Base-by-base conservation (phyloP, 805 yeast genomes). In the Zygosaccharomyces rouxii region DNA sequence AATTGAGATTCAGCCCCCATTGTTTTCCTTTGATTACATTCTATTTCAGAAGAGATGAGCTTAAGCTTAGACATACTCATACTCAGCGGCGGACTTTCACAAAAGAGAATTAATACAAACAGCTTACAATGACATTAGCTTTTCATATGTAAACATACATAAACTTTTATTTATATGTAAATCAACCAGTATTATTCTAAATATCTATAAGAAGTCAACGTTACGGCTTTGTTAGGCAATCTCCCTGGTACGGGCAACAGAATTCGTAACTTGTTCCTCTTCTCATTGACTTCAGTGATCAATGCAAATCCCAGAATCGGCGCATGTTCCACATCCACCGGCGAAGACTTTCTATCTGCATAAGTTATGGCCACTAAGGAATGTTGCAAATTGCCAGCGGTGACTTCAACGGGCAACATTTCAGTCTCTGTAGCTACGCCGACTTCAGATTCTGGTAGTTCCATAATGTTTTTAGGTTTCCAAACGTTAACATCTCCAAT, bases 211-310 rank as follows among this genome's bases (percentile, higher is more conserved):
- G 80, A 79, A 1, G 97, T 95, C 42, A 90, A 69, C 2, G 94
- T 64, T 58, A 88, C 73, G 2, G 86, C 81, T 53, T 82, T 79
- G 22, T 81, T 75, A 0, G 99, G 99, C 21, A 90, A 70, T 35
- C 83, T 71, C 1, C 96, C 95, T 2, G 96, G 97, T 4, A 88
- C 84, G 0, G 99, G 98, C 52, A 89, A 73, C 52, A 92, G 71
- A 7, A 94, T 73, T 58, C 83, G 83, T 47, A 87, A 61, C 56
- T 79, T 84, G 13, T 78, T 75, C 59, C 82, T 83, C 13, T 78
- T 70, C 54, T 92, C 97, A 59, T 90, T 95, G 19, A 81, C 86
- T 53, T 80, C 83, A 14, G 75, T 69, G 9, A 64, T 79, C 53
- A 87, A 84, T 3, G 84, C 86, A 67, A 81, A 92, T 0, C 99